Evolutionary conservation across 306 rosid genomes (phyloP), one percentile per base, ranked within the genome.

Genomic region (Dalbergia cochinchinensis): DNA sequence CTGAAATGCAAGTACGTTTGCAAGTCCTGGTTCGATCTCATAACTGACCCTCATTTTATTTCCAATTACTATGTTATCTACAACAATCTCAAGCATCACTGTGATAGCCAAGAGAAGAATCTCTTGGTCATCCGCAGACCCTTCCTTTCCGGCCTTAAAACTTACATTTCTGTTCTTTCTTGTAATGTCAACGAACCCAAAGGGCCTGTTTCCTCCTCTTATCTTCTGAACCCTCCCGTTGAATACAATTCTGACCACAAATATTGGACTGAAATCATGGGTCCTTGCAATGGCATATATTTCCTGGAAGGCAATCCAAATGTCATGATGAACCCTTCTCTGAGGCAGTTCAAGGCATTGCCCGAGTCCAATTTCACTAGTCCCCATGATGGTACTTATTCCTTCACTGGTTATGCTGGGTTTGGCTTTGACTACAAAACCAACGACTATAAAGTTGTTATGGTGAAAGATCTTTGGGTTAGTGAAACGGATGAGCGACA

Each of bases 211-310:
- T 65, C 61, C 0, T 65, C 61, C 0, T 74, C 80, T 8, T 19
- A 19, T 11, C 12, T 55, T 34, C 69, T 81, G 0, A 57, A 57
- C 44, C 76, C 45, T 18, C 80, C 84, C 3, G 19, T 4, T 45
- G 70, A 74, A 59, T 81, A 65, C 16, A 44, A 58, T 61, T 81
- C 84, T 14, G 80, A 81, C 2, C 74, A 74, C 42, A 73, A 66
- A 59, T 81, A 81, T 22, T 81, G 84, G 84, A 13, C 54, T 18
- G 84, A 81, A 66, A 81, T 81, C 5, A 16, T 48, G 55, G 84
- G 84, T 74, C 84, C 84, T 41, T 81, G 80, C 73, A 81, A 81
- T 34, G 84, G 84, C 9, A 14, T 81, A 31, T 81, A 55, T 26
- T 66, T 81, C 22, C 55, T 81, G 3, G 80, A 73, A 34, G 84